Evolutionary conservation across 768 basidiomycete species (phyloP), one percentile per base, ranked within the genome.

Genomic region (Coprinopsis strossmayeri): DNA sequence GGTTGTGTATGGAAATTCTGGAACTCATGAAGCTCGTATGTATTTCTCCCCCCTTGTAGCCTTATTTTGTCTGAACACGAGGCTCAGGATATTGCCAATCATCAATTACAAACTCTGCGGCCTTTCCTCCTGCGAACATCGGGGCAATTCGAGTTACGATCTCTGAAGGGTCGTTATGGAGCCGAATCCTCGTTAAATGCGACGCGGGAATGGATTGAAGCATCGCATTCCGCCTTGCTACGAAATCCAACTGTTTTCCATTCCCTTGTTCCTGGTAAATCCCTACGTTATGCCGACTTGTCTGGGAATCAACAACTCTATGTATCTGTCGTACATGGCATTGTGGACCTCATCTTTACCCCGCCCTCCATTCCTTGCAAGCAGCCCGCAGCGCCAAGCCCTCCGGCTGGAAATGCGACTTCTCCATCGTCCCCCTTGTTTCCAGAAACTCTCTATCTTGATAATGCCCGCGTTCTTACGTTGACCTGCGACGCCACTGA

Each of bases 1-100:
- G 85, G 52, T 74, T 84, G 75, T 91, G 90, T 69, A 79, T 93
- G 62, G 91, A 94, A 61, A 83, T 95, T 53, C 71, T 94, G 32
- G 93, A 95, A 68, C 77, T 94, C 51, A 95, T 96, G 93, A 94
- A 94, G 73, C 74, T 96, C 59, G 92, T 89, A 60, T 60, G 88
- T 78, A 30, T 18, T 17, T 48, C 24, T 23, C n/a, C n/a, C 23
- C 34, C 39, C 53, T 42, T 49, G 54, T 10, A 52, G 34, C 34
- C 23, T 34, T 51, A 45, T 25, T 34, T 41, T 49, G 28, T 45
- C 55, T 61, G 34, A 59, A 50, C 41, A 17, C 21, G 21, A 5
- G 55, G 52, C 60, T 34, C 59, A 95, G 92, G 93, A 96, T 64
- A 93, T 96, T 53, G 93, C 93, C 23, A 96, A 96, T 63, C 93